Percentiles rank a stretch among this genome's conserved stretches.
phyloP scores from a whole-genome alignment of 805 yeast species.

The Lachancea thermotolerans region DNA sequence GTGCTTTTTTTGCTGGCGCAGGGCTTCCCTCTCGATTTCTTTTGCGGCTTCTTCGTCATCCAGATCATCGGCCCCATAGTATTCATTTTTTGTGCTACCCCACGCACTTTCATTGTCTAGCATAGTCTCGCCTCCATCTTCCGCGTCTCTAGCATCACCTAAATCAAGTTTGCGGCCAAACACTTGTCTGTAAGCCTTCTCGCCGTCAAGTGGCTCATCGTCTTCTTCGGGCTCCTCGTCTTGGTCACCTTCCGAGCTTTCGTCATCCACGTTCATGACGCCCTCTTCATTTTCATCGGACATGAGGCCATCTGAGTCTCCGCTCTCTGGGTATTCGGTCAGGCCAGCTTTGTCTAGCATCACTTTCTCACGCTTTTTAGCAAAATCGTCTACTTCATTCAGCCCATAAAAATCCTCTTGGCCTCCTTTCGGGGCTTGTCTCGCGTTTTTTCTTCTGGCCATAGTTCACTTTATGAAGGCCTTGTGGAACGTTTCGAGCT shows the following conservation, averaged over 20 bases:
- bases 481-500: too few species aligned
- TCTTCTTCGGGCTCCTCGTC: slow-evolving; percentile 23
- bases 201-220: slow-evolving; percentile 32
- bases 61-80: slow-evolving; percentile 48
- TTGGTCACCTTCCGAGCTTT: slow-evolving; percentile 32
- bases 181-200: slow-evolving; percentile 34
- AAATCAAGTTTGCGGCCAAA: slow-evolving; percentile 27
- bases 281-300: slow-evolving; percentile 46
- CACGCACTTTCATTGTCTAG: slow-evolving; percentile 39
- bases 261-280: slow-evolving; percentile 36
- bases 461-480: background rate
- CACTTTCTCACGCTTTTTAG: slow-evolving; percentile 50
- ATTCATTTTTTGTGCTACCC: slow-evolving; percentile 39
- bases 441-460: slow-evolving; percentile 17
- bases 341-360: slow-evolving; percentile 52
- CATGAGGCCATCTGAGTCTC: slow-evolving; percentile 39
- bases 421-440: slow-evolving; percentile 15
- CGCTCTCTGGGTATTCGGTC: slow-evolving; percentile 34
- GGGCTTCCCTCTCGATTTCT: slow-evolving; percentile 80
- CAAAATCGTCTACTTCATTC: slow-evolving; percentile 66
- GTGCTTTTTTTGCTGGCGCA: slow-evolving; percentile 76
- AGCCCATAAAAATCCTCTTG: slow-evolving; percentile 39
- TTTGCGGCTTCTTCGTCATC: slow-evolving; percentile 67
- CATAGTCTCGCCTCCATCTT: slow-evolving; percentile 26
- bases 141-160: slow-evolving; percentile 20